These are phyloP conservation scores for Nigrospora sphaerica DNA, from an alignment of 2,329 filamentous ascomycete species.

Conservation along the genomic window DNA sequence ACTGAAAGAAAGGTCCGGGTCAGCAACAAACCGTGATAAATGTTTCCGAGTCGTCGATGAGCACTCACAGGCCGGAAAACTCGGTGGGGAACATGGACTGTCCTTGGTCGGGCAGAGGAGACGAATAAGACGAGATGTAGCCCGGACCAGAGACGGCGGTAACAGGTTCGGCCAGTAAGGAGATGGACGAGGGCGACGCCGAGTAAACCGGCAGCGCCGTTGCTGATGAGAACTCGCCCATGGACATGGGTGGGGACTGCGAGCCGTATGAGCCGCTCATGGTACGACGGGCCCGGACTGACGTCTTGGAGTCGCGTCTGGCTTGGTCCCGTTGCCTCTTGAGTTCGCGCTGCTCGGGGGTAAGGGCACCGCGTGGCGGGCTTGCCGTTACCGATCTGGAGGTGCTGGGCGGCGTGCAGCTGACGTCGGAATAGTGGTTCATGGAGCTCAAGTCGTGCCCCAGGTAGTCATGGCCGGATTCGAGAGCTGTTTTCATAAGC, in stretches of 20 bases:
- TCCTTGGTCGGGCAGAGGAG: slow-evolving; percentile 36
- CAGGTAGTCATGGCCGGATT: slow-evolving; percentile 29
- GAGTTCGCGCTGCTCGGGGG: slow-evolving; percentile 53
- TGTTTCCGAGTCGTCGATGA: background rate
- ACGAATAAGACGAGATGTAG: slow-evolving; percentile 43
- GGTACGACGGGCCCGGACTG: slow-evolving; percentile 41
- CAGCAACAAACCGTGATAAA: too few species aligned
- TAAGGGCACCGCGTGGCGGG: slow-evolving; percentile 46
- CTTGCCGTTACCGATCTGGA: slow-evolving; percentile 50
- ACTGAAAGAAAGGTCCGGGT: slow-evolving; percentile 4
- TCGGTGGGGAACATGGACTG: slow-evolving; percentile 20
- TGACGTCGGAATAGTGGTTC: slow-evolving; percentile 38
- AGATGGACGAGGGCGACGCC: slow-evolving; percentile 40
- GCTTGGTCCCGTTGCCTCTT: slow-evolving; percentile 55
- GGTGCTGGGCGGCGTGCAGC: slow-evolving; percentile 40
- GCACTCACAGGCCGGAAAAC: slow-evolving; percentile 18
- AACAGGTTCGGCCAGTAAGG: slow-evolving; percentile 42
- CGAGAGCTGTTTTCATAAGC: slow-evolving; percentile 16
- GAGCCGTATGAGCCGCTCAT: slow-evolving; percentile 34
- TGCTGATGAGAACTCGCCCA: slow-evolving; percentile 32
- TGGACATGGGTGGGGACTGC: slow-evolving; percentile 33
- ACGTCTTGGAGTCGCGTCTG: slow-evolving; percentile 50
- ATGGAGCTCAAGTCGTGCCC: slow-evolving; percentile 40
- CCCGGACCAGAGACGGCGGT: slow-evolving; percentile 32
- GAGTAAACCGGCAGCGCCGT: slow-evolving; percentile 44